Evolutionary conservation across 768 basidiomycete species (phyloP).

Genomic region (Phylloporus rhodoxanthus): DNA sequence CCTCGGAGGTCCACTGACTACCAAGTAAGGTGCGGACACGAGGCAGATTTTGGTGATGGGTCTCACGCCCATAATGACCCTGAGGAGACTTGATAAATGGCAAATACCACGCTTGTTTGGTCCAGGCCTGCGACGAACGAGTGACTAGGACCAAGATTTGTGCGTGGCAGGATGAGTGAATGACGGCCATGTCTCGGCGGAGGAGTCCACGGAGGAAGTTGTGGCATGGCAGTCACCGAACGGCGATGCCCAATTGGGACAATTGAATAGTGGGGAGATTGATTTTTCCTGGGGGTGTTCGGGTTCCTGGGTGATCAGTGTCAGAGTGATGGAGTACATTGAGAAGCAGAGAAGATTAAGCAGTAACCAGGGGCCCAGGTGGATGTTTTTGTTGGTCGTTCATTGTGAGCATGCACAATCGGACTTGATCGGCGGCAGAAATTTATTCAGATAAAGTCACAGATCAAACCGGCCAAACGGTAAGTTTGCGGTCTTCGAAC

Average conservation of each 20-base stretch:
- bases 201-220: conserved; percentile 21
- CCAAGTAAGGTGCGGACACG: conserved; percentile 26
- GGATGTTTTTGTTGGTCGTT: not conserved
- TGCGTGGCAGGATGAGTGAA: no score
- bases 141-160: not conserved
- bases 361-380: conserved; percentile 1
- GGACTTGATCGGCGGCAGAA: conserved; percentile 32
- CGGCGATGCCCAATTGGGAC: conserved; percentile 23
- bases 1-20: conserved; percentile 23
- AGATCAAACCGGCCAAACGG: conserved; percentile 24
- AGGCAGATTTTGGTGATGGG: conserved; percentile 21
- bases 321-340: not conserved
- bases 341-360: conserved; percentile 2
- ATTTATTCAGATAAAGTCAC: conserved; percentile 30
- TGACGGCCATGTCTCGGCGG: conserved; percentile 10
- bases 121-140: not conserved
- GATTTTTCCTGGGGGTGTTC: conserved; percentile 6
- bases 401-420: conserved; percentile 22
- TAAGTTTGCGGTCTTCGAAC: conserved; percentile 28
- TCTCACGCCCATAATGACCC: conserved; percentile 28
- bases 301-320: conserved; percentile 14
- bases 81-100: conserved; percentile 2
- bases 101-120: not conserved
- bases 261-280: conserved; percentile 8
- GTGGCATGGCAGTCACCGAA: conserved; percentile 21